Evolutionary conservation across 495 filamentous ascomycete species (phyloP), one percentile per base, ranked within the genome.

Genomic region (Aspergillus cavernicola): DNA sequence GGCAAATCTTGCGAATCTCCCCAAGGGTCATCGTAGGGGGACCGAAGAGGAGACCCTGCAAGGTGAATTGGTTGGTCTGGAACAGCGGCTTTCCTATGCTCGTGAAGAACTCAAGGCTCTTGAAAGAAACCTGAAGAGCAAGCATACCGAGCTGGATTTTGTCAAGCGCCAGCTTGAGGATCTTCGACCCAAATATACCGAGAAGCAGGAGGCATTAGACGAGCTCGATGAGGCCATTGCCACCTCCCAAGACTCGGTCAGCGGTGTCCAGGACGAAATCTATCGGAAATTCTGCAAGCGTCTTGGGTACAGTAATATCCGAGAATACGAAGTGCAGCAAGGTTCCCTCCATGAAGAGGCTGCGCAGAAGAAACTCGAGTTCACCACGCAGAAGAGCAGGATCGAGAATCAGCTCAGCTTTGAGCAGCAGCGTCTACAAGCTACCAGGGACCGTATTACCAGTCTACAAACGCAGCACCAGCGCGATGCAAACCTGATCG

Each of bases 311-410:
- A 79, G 85, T 16, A 85, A 90, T 60, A 96, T 99, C 57, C 88
- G 92, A 18, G 85, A 86, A 31, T 99, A 97, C 61, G 90, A 97
- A 67, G 86, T 85, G 6, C 91, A 95, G 52, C 93, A 97, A 66
- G 93, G 93, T 29, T 89, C 85, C 12, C 65, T 92, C 42, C 91
- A 97, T 61, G 87, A 95, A 67, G 91, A 97, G 61, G 86, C 84
- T 33, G 83, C 86, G 2, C 84, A 91, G 67, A 93, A 91, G 71
- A 89, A 87, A 50, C 82, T 89, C 19, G 86, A 90, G 53, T 97
- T 95, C 60, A 86, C 82, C 22, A 82, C 84, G 12, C 93, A 97
- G 65, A 92, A 85, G 69, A 85, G 84, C 54, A 82, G 80, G 41
- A 79, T 99, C 31, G 79, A 92, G 61, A 90, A 84, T 62, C 85